Conservation (phyloP, 2,329 filamentous ascomycete genomes). For the Clonostachys solani region DNA sequence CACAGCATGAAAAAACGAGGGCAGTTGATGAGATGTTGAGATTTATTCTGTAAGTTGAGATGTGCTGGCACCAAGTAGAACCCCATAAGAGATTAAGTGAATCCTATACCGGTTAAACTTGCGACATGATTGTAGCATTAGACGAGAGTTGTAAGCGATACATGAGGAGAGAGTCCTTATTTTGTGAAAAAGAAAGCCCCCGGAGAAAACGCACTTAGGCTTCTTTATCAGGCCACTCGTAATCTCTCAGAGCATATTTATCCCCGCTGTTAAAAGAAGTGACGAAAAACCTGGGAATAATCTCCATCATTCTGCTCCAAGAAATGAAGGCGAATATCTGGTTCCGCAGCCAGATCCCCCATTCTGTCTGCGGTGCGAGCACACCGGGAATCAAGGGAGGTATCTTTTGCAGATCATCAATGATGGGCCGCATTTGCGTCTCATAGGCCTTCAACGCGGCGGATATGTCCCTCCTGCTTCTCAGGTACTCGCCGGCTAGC, state of each 20-base stretch:
- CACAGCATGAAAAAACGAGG: too few species aligned
- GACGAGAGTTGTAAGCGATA: too few species aligned
- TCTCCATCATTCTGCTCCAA: slow-evolving; percentile 13
- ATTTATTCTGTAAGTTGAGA: too few species aligned
- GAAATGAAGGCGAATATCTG: slow-evolving; percentile 28
- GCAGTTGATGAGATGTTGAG: too few species aligned
- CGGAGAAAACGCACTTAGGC: too few species aligned
- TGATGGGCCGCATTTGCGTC: slow-evolving; percentile 29
- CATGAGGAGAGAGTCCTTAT: too few species aligned
- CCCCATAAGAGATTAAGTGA: too few species aligned
- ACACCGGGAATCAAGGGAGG: slow-evolving; percentile 20
- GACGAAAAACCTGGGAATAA: neutral
- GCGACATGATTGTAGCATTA: too few species aligned
- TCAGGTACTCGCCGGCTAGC: slow-evolving; percentile 39
- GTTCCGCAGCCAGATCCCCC: slow-evolving; percentile 36
- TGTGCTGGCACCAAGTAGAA: too few species aligned
- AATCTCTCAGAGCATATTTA: neutral
- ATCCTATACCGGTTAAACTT: too few species aligned
- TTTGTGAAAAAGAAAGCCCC: too few species aligned
- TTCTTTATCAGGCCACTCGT: neutral
- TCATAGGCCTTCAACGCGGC: slow-evolving; percentile 34
- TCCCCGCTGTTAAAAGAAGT: neutral
- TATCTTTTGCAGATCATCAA: slow-evolving; percentile 23
- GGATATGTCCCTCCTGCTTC: slow-evolving; percentile 13
- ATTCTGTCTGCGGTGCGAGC: slow-evolving; percentile 33